Conservation (phyloP, 495 filamentous ascomycete genomes). For the Physcia stellaris region DNA sequence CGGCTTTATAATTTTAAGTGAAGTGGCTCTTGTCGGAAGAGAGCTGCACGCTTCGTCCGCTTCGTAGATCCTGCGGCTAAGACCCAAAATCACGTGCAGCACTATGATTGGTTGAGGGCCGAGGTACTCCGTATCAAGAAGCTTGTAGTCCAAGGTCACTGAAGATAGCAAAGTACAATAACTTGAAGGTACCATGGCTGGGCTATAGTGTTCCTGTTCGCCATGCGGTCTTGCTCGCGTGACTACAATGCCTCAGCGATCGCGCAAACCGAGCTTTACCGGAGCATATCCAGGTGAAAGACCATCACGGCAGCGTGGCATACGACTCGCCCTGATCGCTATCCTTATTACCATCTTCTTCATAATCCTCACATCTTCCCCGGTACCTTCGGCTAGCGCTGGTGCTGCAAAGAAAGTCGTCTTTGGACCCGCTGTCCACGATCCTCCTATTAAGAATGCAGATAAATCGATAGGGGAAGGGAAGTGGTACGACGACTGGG, state of each 20-base stretch:
- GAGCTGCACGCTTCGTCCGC: too few species aligned
- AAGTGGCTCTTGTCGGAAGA: too few species aligned
- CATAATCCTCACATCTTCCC: slow-evolving; percentile 1
- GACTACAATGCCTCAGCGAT: background rate
- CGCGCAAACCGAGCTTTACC: background rate
- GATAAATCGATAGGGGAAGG: slow-evolving; percentile 67
- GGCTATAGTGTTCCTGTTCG: too few species aligned
- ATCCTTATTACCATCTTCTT: background rate
- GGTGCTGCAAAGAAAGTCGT: background rate
- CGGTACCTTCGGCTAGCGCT: background rate
- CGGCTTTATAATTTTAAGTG: too few species aligned
- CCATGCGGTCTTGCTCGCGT: too few species aligned
- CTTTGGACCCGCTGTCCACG: slow-evolving; percentile 34
- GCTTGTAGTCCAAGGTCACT: too few species aligned
- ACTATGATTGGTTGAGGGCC: too few species aligned
- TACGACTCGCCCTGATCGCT: background rate
- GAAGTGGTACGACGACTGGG: slow-evolving; percentile 78
- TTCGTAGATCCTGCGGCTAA: too few species aligned
- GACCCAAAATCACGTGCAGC: too few species aligned
- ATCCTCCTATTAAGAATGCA: slow-evolving; percentile 56
- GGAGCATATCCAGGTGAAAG: slow-evolving; percentile 3
- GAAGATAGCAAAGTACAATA: too few species aligned
- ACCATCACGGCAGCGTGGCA: background rate
- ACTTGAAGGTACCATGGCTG: too few species aligned
- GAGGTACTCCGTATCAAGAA: too few species aligned